A percentile compares a stretch with the other conserved stretches of the same genome.
Evolutionary conservation across 73 alveolate genomes (phyloP).

Genomic region (Paramecium pentaurelia): DNA sequence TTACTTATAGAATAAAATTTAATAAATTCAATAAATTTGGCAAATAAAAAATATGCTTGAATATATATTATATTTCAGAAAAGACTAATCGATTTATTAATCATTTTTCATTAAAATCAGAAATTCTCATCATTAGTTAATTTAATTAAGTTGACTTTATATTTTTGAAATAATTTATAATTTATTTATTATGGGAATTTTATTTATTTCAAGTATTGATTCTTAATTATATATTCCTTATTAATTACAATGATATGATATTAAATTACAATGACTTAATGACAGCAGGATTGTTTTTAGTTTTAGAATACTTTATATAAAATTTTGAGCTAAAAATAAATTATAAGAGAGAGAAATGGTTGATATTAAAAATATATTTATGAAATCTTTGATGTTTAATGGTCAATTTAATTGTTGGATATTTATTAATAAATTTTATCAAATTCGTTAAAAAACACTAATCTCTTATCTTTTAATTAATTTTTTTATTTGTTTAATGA

Average conservation of each 20-base stretch:
- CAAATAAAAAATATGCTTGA: not conserved
- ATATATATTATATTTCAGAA: not conserved
- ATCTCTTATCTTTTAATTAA: not conserved
- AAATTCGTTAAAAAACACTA: slow-evolving; percentile 17
- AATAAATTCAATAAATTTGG: not conserved
- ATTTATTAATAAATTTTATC: not conserved
- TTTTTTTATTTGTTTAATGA: slow-evolving; percentile 19
- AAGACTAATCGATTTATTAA: slow-evolving; percentile 19
- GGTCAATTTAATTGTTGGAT: not conserved
- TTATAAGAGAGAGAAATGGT: not conserved
- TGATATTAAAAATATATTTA: not conserved
- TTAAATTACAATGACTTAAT: not conserved
- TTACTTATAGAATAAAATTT: not conserved
- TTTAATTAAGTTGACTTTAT: not conserved
- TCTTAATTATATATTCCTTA: not conserved
- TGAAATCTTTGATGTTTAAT: not conserved
- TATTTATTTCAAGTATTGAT: not conserved
- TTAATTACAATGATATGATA: not conserved
- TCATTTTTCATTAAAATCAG: slow-evolving; percentile 8
- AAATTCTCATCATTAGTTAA: not conserved
- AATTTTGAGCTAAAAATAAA: not conserved
- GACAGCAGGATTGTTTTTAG: not conserved
- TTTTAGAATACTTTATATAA: not conserved
- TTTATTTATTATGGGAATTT: slow-evolving; percentile 12
- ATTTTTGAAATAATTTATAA: not conserved